These are phyloP conservation scores for Myrica gale DNA, from an alignment of 306 rosid genomes.

Conservation along the genomic window DNA sequence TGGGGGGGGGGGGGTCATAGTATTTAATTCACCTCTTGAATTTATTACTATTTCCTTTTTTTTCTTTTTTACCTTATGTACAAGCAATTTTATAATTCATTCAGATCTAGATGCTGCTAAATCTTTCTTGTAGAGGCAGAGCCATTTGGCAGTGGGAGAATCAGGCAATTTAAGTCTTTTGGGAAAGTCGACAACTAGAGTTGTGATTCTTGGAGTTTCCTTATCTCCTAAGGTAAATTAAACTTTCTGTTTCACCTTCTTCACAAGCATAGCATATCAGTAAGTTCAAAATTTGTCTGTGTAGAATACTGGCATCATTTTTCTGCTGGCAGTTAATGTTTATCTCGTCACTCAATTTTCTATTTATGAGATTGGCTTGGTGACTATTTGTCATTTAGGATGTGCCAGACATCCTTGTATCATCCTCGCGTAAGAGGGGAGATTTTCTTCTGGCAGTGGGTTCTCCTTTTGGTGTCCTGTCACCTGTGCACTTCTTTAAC, in stretches of 20 bases:
- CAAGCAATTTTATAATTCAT: slow-evolving; percentile 29
- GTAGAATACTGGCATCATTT: slow-evolving; percentile 20
- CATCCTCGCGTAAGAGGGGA: slow-evolving; percentile 68
- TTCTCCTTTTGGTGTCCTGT: slow-evolving; percentile 92
- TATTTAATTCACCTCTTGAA: slow-evolving; percentile 15
- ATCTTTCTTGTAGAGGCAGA: slow-evolving; percentile 49
- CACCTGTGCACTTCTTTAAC: slow-evolving; percentile 89
- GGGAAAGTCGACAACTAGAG: slow-evolving; percentile 67
- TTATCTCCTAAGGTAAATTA: slow-evolving; percentile 52
- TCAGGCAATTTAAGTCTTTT: slow-evolving; percentile 34
- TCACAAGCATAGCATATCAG: slow-evolving; percentile 15
- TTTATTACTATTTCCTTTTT: slow-evolving; percentile 9
- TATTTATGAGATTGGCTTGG: slow-evolving; percentile 29
- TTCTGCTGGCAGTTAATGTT: slow-evolving; percentile 25
- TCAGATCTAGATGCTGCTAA: slow-evolving; percentile 33
- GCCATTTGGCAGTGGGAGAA: slow-evolving; percentile 46
- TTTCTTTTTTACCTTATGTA: slow-evolving; percentile 11
- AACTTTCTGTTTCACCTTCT: slow-evolving; percentile 23
- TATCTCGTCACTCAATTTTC: neutral
- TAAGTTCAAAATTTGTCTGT: slow-evolving; percentile 1
- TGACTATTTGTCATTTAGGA: slow-evolving; percentile 45
- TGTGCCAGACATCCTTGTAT: slow-evolving; percentile 42
- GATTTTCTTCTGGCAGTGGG: slow-evolving; percentile 81
- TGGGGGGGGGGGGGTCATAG: neutral
- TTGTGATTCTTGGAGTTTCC: slow-evolving; percentile 76